Conservation (phyloP, 176 grass and related monocot genomes). For the Paspalum vaginatum region DNA sequence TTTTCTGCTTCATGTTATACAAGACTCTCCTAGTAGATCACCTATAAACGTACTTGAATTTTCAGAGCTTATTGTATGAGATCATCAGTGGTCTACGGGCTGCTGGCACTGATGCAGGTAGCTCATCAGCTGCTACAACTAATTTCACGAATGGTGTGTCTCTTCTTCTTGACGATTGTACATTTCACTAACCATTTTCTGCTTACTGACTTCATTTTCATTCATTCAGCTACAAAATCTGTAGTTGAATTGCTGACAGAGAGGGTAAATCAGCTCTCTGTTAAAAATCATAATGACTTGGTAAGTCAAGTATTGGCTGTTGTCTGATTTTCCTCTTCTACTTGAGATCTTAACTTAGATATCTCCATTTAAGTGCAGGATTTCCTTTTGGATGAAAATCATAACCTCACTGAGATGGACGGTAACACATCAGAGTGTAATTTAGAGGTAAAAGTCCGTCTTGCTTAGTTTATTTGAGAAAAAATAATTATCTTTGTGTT, state of each 20-base stretch:
- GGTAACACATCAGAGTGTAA: slow-evolving; percentile 44
- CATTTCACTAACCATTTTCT: slow-evolving; percentile 6
- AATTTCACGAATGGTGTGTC: slow-evolving; percentile 64
- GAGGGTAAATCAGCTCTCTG: slow-evolving; percentile 75
- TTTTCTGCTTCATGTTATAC: slow-evolving; percentile 6
- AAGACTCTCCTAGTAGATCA: slow-evolving; percentile 18
- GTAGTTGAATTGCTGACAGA: slow-evolving; percentile 93
- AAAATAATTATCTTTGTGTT: neutral
- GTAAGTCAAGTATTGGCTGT: slow-evolving; percentile 50
- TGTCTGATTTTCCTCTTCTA: slow-evolving; percentile 19
- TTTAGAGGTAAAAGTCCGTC: slow-evolving; percentile 53
- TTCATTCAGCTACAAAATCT: slow-evolving; percentile 87
- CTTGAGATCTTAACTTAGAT: slow-evolving; percentile 34
- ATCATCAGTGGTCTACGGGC: slow-evolving; percentile 84
- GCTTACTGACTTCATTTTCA: slow-evolving; percentile 32
- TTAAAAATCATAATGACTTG: slow-evolving; percentile 79
- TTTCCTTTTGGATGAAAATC: slow-evolving; percentile 85
- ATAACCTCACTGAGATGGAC: slow-evolving; percentile 64
- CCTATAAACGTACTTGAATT: slow-evolving; percentile 30
- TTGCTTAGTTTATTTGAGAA: slow-evolving; percentile 19
- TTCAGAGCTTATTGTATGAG: slow-evolving; percentile 91
- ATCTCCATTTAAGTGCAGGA: slow-evolving; percentile 60
- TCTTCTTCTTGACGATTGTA: slow-evolving; percentile 10
- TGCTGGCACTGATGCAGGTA: slow-evolving; percentile 71
- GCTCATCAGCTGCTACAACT: slow-evolving; percentile 77